Conservation (phyloP, 2,329 filamentous ascomycete species). For the Sclerotinia borealis region DNA sequence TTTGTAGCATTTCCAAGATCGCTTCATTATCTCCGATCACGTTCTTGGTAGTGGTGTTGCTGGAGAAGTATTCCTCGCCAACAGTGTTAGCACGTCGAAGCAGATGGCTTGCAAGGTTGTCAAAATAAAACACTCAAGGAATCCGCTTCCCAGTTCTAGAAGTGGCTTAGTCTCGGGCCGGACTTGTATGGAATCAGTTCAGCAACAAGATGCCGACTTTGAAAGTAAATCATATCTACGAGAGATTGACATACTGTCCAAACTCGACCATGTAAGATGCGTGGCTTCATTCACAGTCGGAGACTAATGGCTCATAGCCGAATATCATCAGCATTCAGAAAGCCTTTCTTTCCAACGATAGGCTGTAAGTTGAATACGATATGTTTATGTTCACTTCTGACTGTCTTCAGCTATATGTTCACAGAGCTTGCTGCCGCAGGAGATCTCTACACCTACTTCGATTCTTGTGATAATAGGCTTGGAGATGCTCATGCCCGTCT, state of each 20-base stretch:
- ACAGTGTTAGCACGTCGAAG: slow-evolving; percentile 44
- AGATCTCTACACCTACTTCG: slow-evolving; percentile 31
- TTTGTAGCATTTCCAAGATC: slow-evolving; percentile 40
- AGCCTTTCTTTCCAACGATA: slow-evolving; percentile 43
- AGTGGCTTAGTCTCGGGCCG: not conserved
- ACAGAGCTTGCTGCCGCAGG: slow-evolving; percentile 49
- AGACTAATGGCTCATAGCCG: slow-evolving; percentile 37
- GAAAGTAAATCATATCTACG: slow-evolving; percentile 38
- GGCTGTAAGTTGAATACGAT: slow-evolving; percentile 36
- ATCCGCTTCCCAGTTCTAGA: not conserved
- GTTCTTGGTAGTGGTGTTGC: slow-evolving; percentile 48
- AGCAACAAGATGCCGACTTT: slow-evolving; percentile 15
- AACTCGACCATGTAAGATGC: slow-evolving; percentile 46
- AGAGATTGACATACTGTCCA: slow-evolving; percentile 48
- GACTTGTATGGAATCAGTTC: not conserved
- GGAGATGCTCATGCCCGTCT: slow-evolving; percentile 26
- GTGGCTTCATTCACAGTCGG: not conserved
- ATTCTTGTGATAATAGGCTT: slow-evolving; percentile 21
- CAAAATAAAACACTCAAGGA: slow-evolving; percentile 36
- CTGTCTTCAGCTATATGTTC: slow-evolving; percentile 44
- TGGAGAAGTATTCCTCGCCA: slow-evolving; percentile 48
- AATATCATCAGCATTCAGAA: slow-evolving; percentile 49
- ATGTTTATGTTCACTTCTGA: slow-evolving; percentile 9
- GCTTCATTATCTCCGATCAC: slow-evolving; percentile 44
- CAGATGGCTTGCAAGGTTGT: slow-evolving; percentile 68